Evolutionary conservation across 2,329 filamentous ascomycete genomes (phyloP).

Genomic region (Phialophora chinensis): DNA sequence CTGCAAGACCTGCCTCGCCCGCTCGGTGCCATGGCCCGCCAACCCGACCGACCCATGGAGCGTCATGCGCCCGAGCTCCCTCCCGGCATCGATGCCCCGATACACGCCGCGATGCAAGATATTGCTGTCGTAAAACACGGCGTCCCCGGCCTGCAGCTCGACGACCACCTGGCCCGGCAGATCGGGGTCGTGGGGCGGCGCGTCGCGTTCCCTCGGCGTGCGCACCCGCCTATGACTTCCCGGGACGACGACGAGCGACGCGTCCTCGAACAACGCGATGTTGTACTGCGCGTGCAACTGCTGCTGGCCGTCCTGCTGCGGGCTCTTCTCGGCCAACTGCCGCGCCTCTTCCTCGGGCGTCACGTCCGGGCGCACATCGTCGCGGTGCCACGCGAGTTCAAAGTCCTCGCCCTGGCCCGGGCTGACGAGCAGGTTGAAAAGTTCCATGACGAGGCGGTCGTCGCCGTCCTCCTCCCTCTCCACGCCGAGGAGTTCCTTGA

Average conservation of each 20-base stretch:
- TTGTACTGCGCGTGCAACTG: slow-evolving; percentile 87
- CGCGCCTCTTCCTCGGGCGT: slow-evolving; percentile 69
- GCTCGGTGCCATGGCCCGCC: slow-evolving; percentile 47
- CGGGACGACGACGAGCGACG: slow-evolving; percentile 75
- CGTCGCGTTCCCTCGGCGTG: slow-evolving; percentile 71
- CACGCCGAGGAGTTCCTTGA: slow-evolving; percentile 66
- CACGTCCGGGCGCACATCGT: slow-evolving; percentile 75
- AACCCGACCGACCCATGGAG: slow-evolving; percentile 53
- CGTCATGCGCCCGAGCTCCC: slow-evolving; percentile 49
- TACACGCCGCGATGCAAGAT: slow-evolving; percentile 65
- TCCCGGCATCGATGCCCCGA: slow-evolving; percentile 46
- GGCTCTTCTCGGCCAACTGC: slow-evolving; percentile 60
- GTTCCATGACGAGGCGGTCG: slow-evolving; percentile 75
- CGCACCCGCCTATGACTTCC: slow-evolving; percentile 74
- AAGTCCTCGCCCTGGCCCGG: slow-evolving; percentile 69
- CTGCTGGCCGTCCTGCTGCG: slow-evolving; percentile 45
- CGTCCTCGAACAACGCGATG: slow-evolving; percentile 77
- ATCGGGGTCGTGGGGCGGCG: slow-evolving; percentile 66
- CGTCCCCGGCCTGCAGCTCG: slow-evolving; percentile 72
- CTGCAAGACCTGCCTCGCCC: slow-evolving; percentile 53
- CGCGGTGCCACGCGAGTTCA: slow-evolving; percentile 81
- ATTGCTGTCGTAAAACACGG: slow-evolving; percentile 89
- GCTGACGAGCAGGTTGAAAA: slow-evolving; percentile 83
- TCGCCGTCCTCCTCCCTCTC: slow-evolving; percentile 54
- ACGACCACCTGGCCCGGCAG: slow-evolving; percentile 72